Base-by-base conservation (phyloP, 805 yeast species). In the Wickerhamiella australiensis region DNA sequence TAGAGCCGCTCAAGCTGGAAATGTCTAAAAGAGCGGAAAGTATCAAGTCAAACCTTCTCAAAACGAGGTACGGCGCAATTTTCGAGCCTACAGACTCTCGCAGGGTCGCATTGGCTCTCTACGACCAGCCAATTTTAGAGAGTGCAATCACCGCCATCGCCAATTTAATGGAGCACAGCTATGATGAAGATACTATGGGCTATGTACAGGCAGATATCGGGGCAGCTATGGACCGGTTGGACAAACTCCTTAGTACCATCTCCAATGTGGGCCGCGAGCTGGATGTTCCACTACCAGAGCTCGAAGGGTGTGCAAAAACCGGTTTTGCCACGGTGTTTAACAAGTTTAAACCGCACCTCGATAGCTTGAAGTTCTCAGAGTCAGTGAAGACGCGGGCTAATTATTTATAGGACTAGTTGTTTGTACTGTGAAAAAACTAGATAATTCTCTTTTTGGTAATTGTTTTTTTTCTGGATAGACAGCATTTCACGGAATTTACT, bases 201-300 rank as follows among this genome's bases (percentile, higher is more conserved):
- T 64, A 59, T 11, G 73, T 70, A 11, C 73, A 70, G 55, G 54
- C 58, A n/a, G 68, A 68, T 20, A 64, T 69, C 38, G 66, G 68
- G 5, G 53, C 54, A 9, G 57, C 61, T 11, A 54, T 69, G 42
- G 56, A 51, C 18, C 49, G 45, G 4, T 53, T 63, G 26, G 61
- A 65, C 33, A 47, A 50, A 42, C 51, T 64, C 3, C 48, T 63
- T 25, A 38, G 53, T 7, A 47, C 53, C 12, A 44, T 66, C 22
- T 64, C 60, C 12, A 42, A 53, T 27, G 44, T 33, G 36, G 41
- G 20, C 4, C 57, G 59, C 9, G 50, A 55, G 31, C 44, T 59
- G n/a, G 46, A 42, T 3, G 53, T 52, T 3, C 25, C 21, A 8
- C 20, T 37, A 11, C 36, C 36, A 21, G 55, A 57, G 11, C 48